Evolutionary conservation across 1,139 yeast genomes (phyloP).

Genomic region (Yamadazyma trypodendri): DNA sequence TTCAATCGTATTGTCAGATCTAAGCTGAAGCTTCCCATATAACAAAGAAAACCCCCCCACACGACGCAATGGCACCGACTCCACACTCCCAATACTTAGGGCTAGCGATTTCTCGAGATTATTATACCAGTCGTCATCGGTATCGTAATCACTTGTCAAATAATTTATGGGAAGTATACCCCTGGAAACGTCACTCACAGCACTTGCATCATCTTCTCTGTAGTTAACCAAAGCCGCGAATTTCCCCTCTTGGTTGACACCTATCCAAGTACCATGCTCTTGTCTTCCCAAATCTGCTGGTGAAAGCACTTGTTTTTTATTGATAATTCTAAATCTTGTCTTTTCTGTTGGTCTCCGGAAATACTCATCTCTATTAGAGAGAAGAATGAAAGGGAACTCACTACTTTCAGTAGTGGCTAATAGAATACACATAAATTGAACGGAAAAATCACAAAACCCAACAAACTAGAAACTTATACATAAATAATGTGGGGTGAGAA

Average conservation of each 20-base stretch:
- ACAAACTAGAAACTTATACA: not conserved
- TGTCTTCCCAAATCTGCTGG: constrained; percentile 75
- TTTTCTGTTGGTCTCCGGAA: constrained; percentile 67
- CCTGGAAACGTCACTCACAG: constrained; percentile 55
- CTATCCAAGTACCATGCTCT: constrained; percentile 93
- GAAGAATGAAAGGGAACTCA: constrained; percentile 64
- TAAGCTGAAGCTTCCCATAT: constrained; percentile 55
- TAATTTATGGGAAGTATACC: constrained; percentile 68
- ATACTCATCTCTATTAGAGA: constrained; percentile 86
- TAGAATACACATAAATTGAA: constrained; percentile 57
- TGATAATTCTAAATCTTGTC: constrained; percentile 51
- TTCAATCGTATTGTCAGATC: constrained; percentile 23
- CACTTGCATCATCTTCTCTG: constrained; percentile 40
- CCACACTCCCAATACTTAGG: constrained; percentile 11
- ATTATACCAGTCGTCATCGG: constrained; percentile 47
- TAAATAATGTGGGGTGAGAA: constrained; percentile 7
- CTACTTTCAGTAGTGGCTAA: constrained; percentile 61
- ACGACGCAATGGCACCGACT: constrained; percentile 32
- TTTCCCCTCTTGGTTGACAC: constrained; percentile 60
- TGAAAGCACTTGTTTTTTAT: constrained; percentile 45
- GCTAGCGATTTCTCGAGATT: constrained; percentile 29
- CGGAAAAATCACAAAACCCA: constrained; percentile 1
- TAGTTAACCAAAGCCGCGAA: constrained; percentile 77
- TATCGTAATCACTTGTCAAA: constrained; percentile 36
- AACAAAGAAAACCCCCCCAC: constrained; percentile 86